Conservation (phyloP, 2,329 filamentous ascomycete species). For the Calonectria pteridis region DNA sequence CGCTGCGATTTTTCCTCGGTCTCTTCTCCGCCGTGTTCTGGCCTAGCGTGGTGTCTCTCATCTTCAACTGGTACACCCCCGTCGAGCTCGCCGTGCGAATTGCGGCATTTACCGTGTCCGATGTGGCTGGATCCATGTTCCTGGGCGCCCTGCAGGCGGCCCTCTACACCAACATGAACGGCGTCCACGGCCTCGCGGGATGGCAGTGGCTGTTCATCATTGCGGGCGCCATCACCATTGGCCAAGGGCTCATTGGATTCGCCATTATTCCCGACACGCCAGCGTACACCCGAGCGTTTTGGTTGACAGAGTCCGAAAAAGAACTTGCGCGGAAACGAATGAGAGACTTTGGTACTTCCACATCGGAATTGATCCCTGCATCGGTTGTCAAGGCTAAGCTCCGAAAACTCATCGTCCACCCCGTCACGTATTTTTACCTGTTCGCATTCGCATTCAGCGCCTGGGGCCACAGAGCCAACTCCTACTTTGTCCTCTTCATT, state of each 20-base stretch:
- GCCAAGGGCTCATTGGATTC: slow-evolving; percentile 54
- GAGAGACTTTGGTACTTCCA: slow-evolving; percentile 45
- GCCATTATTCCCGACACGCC: slow-evolving; percentile 53
- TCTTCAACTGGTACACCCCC: slow-evolving; percentile 60
- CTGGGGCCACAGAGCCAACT: slow-evolving; percentile 48
- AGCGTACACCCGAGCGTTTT: slow-evolving; percentile 46
- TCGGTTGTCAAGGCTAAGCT: slow-evolving; percentile 42
- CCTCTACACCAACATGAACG: slow-evolving; percentile 56
- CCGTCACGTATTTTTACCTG: slow-evolving; percentile 49
- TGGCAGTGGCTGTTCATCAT: slow-evolving; percentile 64
- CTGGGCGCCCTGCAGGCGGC: slow-evolving; percentile 58
- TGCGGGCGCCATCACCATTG: slow-evolving; percentile 57
- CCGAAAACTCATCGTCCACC: slow-evolving; percentile 44
- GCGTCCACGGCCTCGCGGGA: slow-evolving; percentile 53
- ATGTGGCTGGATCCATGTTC: slow-evolving; percentile 59
- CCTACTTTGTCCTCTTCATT: slow-evolving; percentile 51
- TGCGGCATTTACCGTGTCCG: slow-evolving; percentile 58
- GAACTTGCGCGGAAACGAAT: slow-evolving; percentile 43
- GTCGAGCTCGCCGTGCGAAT: slow-evolving; percentile 56
- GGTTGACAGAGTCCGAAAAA: slow-evolving; percentile 46
- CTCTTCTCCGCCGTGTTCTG: slow-evolving; percentile 54
- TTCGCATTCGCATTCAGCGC: slow-evolving; percentile 46
- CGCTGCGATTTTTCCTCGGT: slow-evolving; percentile 59
- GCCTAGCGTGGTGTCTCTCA: slow-evolving; percentile 52
- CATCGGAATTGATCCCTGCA: slow-evolving; percentile 43